phyloP scores from a whole-genome alignment of 2,329 filamentous ascomycete genomes.

The Sclerotinia spermophila region DNA sequence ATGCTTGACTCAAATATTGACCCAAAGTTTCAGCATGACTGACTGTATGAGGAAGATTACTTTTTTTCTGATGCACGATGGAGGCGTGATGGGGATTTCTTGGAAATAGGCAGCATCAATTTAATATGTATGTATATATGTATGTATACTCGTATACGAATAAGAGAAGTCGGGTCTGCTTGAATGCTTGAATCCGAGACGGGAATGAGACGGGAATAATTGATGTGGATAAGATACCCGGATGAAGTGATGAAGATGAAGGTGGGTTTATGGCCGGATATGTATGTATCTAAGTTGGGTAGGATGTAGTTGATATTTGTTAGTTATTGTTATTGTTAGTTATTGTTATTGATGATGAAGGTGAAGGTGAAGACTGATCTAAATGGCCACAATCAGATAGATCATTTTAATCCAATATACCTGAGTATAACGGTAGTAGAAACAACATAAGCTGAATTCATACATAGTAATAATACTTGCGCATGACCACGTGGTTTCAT shows the following conservation, averaged over 20 bases:
- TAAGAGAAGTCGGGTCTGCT: background rate
- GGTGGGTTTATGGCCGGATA: background rate
- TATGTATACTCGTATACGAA: too few species aligned
- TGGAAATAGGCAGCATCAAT: conserved; percentile 3
- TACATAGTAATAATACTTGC: background rate
- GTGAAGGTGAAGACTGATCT: background rate
- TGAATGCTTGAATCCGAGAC: background rate
- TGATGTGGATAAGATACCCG: background rate
- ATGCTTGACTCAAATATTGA: background rate
- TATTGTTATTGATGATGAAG: background rate
- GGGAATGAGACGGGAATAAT: background rate
- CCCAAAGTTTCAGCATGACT: background rate
- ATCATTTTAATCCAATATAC: too few species aligned
- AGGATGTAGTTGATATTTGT: too few species aligned
- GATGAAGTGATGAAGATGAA: too few species aligned
- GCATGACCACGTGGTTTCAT: background rate
- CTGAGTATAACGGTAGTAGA: background rate
- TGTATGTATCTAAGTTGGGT: too few species aligned
- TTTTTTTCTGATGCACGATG: background rate
- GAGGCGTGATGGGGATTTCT: background rate
- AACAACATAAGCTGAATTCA: background rate
- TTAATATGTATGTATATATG: background rate
- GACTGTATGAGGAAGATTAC: background rate
- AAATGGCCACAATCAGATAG: background rate
- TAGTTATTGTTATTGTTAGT: too few species aligned